Conservation (phyloP, 208 protist species). For the Leptomonas pyrrhocoris region DNA sequence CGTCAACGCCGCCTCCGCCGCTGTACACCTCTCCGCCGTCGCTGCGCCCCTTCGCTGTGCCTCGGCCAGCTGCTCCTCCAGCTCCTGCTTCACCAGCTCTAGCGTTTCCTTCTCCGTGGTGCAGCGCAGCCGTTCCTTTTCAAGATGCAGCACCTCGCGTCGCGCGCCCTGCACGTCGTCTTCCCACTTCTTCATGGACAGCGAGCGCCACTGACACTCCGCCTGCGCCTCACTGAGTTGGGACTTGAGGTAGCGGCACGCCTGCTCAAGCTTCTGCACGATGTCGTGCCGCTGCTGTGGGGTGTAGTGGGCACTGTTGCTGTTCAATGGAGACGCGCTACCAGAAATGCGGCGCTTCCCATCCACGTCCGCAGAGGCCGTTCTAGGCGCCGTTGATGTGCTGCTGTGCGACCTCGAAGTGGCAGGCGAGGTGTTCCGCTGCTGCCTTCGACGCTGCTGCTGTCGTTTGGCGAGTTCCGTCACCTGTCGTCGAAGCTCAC, state of each 20-base stretch:
- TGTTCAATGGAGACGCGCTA: neutral
- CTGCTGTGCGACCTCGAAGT: neutral
- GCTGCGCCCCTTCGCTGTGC: neutral
- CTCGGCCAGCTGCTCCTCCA: constrained; percentile 29
- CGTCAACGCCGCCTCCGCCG: constrained; percentile 12
- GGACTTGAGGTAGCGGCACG: constrained; percentile 48
- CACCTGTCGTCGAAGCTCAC: neutral
- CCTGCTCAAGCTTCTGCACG: constrained; percentile 38
- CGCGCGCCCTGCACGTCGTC: constrained; percentile 24
- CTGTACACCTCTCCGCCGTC: constrained; percentile 1
- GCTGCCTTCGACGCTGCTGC: neutral
- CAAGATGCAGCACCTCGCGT: constrained; percentile 31
- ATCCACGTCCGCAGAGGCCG: neutral
- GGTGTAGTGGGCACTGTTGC: neutral
- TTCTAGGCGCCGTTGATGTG: neutral
- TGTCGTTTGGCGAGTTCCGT: constrained; percentile 1
- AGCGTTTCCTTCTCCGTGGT: constrained; percentile 23
- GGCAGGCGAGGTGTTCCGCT: neutral
- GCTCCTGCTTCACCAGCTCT: constrained; percentile 29
- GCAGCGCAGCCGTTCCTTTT: constrained; percentile 34
- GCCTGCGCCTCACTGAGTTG: constrained; percentile 20
- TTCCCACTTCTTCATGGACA: constrained; percentile 37
- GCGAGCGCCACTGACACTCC: constrained; percentile 45
- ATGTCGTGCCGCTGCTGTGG: neutral
- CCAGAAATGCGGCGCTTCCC: neutral